phyloP scores from a whole-genome alignment of 2,329 filamentous ascomycete species.

The Fusarium sp. region DNA sequence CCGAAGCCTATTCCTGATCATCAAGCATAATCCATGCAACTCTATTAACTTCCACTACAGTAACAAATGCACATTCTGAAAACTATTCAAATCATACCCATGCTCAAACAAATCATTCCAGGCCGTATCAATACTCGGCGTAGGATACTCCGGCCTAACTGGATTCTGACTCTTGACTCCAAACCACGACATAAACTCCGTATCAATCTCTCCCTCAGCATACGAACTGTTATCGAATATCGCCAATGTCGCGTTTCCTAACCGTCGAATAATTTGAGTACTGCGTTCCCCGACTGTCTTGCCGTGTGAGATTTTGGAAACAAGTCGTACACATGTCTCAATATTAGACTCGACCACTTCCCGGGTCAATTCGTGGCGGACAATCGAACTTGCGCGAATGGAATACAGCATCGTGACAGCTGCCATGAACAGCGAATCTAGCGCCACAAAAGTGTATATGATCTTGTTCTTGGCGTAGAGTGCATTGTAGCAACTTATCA shows the following conservation, averaged over 20 bases:
- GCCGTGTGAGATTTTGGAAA: slow-evolving; percentile 41
- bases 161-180: slow-evolving; percentile 41
- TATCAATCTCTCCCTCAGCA: slow-evolving; percentile 38
- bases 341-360: slow-evolving; percentile 43
- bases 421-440: slow-evolving; percentile 39
- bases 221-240: slow-evolving; percentile 34
- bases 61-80: slow-evolving; percentile 33
- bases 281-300: slow-evolving; percentile 38
- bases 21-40: not conserved
- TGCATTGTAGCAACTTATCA: slow-evolving; percentile 42
- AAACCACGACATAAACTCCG: slow-evolving; percentile 45
- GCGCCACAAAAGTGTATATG: slow-evolving; percentile 38
- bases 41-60: slow-evolving; percentile 7
- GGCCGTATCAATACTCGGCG: slow-evolving; percentile 40
- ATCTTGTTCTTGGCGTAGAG: slow-evolving; percentile 43
- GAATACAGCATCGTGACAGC: slow-evolving; percentile 43
- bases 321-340: slow-evolving; percentile 30
- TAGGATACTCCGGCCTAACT: slow-evolving; percentile 36
- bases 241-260: slow-evolving; percentile 39
- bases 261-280: slow-evolving; percentile 29
- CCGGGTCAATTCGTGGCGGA: slow-evolving; percentile 32
- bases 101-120: slow-evolving; percentile 45
- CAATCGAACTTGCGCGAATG: slow-evolving; percentile 30
- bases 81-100: slow-evolving; percentile 38
- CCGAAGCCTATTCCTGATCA: no score